Percentiles rank a stretch among this genome's conserved stretches.
Conservation (phyloP, 352 stramenopile species). For the Globisporangium polare region DNA sequence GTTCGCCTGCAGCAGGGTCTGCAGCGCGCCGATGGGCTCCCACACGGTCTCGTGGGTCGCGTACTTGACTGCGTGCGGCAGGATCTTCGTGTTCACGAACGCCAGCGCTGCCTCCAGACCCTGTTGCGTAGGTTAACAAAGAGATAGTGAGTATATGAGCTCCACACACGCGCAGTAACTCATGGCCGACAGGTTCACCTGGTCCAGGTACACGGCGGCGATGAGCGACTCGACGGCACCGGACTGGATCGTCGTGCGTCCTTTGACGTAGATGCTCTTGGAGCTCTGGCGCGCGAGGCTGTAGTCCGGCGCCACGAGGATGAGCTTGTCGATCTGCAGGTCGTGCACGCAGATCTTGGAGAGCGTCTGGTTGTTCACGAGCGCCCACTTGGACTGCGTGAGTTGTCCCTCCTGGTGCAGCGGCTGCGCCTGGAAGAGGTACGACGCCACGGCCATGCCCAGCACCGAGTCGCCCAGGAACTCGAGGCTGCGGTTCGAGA, state of each 20-base stretch:
- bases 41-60: constrained; percentile 48
- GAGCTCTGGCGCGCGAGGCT: constrained; percentile 22
- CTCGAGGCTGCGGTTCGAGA: constrained; percentile 81
- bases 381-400: constrained; percentile 52
- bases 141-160: neutral
- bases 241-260: constrained; percentile 63
- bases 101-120: constrained; percentile 57
- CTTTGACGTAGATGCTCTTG: constrained; percentile 36
- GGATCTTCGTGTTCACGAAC: constrained; percentile 61
- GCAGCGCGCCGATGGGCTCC: constrained; percentile 59
- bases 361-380: constrained; percentile 79
- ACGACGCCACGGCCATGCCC: constrained; percentile 49
- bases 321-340: constrained; percentile 50
- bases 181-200: constrained; percentile 24
- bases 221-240: constrained; percentile 76
- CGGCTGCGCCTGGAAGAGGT: constrained; percentile 74
- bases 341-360: constrained; percentile 57
- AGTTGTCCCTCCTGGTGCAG: constrained; percentile 72
- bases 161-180: neutral
- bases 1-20: constrained; percentile 65
- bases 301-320: constrained; percentile 57
- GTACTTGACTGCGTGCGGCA: constrained; percentile 51
- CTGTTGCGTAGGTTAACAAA: constrained; percentile 4
- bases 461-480: constrained; percentile 81
- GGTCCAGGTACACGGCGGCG: constrained; percentile 71